A percentile compares a stretch with the other conserved stretches of the same genome.
Evolutionary conservation across 2,329 filamentous ascomycete species (phyloP).

Genomic region (Cryphonectria naterciae): DNA sequence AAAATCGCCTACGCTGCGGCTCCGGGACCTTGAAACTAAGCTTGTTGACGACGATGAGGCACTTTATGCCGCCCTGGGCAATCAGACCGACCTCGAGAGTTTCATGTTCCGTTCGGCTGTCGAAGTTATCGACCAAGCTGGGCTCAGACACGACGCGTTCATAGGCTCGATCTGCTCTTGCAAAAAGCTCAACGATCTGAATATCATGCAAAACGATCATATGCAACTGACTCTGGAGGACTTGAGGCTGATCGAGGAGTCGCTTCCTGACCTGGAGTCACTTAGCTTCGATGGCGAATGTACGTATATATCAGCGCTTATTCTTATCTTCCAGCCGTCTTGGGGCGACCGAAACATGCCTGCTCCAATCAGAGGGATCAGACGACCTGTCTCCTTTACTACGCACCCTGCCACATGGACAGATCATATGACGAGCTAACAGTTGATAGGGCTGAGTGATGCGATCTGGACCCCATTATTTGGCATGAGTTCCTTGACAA

Average conservation of each 20-base stretch:
- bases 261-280: conserved; percentile 55
- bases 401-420: neutral
- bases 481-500: conserved; percentile 51
- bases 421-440: neutral
- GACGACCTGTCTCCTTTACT: neutral
- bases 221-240: conserved; percentile 55
- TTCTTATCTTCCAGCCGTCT: neutral
- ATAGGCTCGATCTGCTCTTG: conserved; percentile 52
- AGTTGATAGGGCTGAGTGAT: conserved; percentile 44
- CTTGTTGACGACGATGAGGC: conserved; percentile 50
- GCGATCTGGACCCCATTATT: conserved; percentile 43
- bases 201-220: conserved; percentile 47
- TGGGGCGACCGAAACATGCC: neutral
- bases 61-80: conserved; percentile 56
- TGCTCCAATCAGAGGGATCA: neutral
- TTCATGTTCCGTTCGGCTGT: conserved; percentile 33
- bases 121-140: conserved; percentile 30
- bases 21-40: conserved; percentile 53
- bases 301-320: neutral
- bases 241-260: conserved; percentile 49
- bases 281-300: conserved; percentile 60
- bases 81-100: conserved; percentile 51
- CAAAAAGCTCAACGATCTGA: conserved; percentile 55
- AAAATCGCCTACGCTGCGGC: conserved; percentile 44
- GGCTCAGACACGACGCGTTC: conserved; percentile 41